Evolutionary conservation across 768 basidiomycete genomes (phyloP), one percentile per base, ranked within the genome.

Genomic region (Megacollybia marginata): DNA sequence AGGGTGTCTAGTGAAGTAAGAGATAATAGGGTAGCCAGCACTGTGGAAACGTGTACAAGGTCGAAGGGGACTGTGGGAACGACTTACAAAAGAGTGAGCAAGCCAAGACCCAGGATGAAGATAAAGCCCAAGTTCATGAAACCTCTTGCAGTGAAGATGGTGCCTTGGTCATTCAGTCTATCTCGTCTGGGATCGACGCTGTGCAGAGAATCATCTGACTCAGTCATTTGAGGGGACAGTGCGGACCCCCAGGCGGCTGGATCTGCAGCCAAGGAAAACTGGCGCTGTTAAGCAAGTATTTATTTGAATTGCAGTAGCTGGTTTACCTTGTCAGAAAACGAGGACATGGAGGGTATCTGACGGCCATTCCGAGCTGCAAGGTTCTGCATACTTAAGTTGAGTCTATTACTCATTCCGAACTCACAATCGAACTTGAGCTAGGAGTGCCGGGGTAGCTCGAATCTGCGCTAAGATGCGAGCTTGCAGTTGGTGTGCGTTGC

Each of bases 181-280:
- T 73, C 66, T 35, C 70, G 62, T 12, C 63, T 64, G 3, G 71
- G 69, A 52, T 73, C 69, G 12, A 71, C 71, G 49, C 71, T 72
- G 57, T 75, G 71, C 16, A 73, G 61, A 33, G 60, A 67, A 51
- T 75, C 73, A 42, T 73, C 71, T 16, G 70, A 58, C 52, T 73
- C 71, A 6, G 59, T 52, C n/a, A 62, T 54, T 43, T 58, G 62
- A 46, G 62, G 61, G 6, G 63, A 62, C 50, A 73, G 51, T 51
- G 69, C 62, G 28, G 70, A 67, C 1, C 73, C 75, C 74, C 74
- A 76, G 0, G 63, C 65, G 5, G 63, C 58, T 1, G 74, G 74
- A 60, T 76, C 74, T 0, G 75, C 71, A 2, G 71, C 69, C 42
- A 76, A 66, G n/a, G 72, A 73, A 56, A 69, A 76, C 74, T 76